Percentiles rank a stretch among this genome's conserved stretches.
These are phyloP conservation scores for Hyparrhenia diplandra DNA, from an alignment of 176 grass and related monocot genomes.

Conservation along the genomic window DNA sequence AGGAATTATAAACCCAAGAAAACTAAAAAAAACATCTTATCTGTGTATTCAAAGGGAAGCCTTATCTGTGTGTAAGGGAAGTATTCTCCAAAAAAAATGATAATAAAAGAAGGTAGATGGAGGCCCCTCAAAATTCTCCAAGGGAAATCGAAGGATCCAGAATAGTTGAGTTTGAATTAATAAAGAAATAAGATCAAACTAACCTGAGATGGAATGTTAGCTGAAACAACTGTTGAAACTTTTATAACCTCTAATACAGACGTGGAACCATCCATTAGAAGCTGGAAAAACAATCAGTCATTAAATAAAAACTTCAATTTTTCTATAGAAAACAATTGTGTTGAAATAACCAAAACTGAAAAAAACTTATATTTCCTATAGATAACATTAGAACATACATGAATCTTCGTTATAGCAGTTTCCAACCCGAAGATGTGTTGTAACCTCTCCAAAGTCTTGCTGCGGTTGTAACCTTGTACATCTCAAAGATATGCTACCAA, in stretches of 20 bases:
- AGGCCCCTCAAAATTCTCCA: conserved; percentile 14
- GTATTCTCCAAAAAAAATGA: neutral
- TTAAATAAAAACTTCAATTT: neutral
- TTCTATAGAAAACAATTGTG: conserved; percentile 21
- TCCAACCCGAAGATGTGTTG: conserved; percentile 61
- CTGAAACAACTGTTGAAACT: conserved; percentile 54
- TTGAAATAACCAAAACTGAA: conserved; percentile 24
- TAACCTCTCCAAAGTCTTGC: conserved; percentile 46
- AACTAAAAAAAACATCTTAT: neutral
- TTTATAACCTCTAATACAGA: conserved; percentile 80
- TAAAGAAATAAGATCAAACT: conserved; percentile 22
- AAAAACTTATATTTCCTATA: conserved; percentile 12
- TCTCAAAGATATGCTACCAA: conserved; percentile 64
- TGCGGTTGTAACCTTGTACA: conserved; percentile 46
- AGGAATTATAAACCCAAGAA: neutral
- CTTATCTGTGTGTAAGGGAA: conserved; percentile 4
- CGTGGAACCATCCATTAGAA: conserved; percentile 67
- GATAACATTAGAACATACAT: conserved; percentile 50
- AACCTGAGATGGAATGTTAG: conserved; percentile 81
- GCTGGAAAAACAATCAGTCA: conserved; percentile 39
- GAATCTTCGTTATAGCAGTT: conserved; percentile 64
- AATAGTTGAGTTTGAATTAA: neutral
- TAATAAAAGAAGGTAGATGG: conserved; percentile 14
- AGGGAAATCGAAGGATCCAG: conserved; percentile 1
- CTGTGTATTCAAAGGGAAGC: neutral